Evolutionary conservation across 176 grass and related monocot species (phyloP), one percentile per base, ranked within the genome.

Genomic region (Oryza coarctata): DNA sequence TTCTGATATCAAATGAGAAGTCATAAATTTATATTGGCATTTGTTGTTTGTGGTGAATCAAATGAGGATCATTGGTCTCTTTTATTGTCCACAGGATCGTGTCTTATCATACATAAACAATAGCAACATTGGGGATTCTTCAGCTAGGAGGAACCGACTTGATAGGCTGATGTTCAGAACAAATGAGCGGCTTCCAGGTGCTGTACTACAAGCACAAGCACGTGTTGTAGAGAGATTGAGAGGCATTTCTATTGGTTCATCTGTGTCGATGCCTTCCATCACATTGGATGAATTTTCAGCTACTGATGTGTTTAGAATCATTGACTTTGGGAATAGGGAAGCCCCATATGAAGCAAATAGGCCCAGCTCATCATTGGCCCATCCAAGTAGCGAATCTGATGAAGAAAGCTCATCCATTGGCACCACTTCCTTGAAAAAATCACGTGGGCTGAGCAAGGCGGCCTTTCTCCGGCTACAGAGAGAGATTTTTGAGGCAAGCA

Each of bases 221-320:
- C 89, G 97, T 47, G 90, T 99, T 88, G 78, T 91, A 18, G 93
- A 99, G 86, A 84, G 97, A 77, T 67, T 96, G 6, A 88, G 97
- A 90, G 91, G 93, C 41, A 58, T 94, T 80, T 94, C 93, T 85
- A 88, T 94, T 0, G 64, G 73, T 18, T 86, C 86, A 80, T 98
- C 87, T 91, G 12, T 68, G 33, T 83, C 77, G 38, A 96, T 93
- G 83, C 82, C 79, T 84, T 89, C 88, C 13, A 81, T 90, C 18
- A 86, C 87, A 63, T 78, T 86, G 41, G 87, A 91, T 84, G 93
- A 95, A 71, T 83, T 89, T 80, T 86, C 81, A 26, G 70, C 63
- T 5, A 86, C 50, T 28, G 80, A 90, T 81, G 93, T 85, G 31
- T 88, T 90, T 50, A 90, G 83, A 47, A 63, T 93, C 41, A 85